phyloP scores from a whole-genome alignment of 73 alveolate species.

The Paramecium sexaurelia region DNA sequence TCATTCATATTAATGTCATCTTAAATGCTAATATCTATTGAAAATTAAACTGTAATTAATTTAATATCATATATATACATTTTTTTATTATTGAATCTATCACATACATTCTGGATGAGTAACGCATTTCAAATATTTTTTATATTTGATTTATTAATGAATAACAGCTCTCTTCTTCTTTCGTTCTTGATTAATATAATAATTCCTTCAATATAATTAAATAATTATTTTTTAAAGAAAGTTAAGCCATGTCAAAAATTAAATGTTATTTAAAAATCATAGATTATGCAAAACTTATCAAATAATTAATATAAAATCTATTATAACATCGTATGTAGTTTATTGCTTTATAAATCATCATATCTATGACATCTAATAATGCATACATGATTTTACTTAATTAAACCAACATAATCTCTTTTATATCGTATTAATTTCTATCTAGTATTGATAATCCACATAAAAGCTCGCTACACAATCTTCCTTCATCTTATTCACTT shows the following conservation, averaged over 20 bases:
- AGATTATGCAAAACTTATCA: not conserved
- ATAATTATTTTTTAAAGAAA: not conserved
- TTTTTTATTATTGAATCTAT: not conserved
- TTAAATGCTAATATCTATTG: not conserved
- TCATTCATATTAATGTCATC: not conserved
- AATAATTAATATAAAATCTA: not conserved
- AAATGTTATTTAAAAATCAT: not conserved
- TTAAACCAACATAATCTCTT: not conserved
- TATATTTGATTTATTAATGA: not conserved
- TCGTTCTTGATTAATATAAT: not conserved
- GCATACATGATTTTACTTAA: not conserved
- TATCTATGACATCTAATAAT: not conserved
- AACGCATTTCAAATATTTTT: not conserved
- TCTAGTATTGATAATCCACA: conserved; percentile 14
- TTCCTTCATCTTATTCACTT: not conserved
- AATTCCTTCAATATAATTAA: not conserved
- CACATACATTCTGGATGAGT: not conserved
- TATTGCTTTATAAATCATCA: not conserved
- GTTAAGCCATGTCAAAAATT: not conserved
- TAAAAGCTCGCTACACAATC: not conserved
- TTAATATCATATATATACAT: not conserved
- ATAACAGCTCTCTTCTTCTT: not conserved
- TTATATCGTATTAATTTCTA: not conserved
- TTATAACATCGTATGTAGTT: not conserved
- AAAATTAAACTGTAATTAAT: not conserved